Conservation (phyloP, 108 stramenopile genomes). For the Seminavis robusta region DNA sequence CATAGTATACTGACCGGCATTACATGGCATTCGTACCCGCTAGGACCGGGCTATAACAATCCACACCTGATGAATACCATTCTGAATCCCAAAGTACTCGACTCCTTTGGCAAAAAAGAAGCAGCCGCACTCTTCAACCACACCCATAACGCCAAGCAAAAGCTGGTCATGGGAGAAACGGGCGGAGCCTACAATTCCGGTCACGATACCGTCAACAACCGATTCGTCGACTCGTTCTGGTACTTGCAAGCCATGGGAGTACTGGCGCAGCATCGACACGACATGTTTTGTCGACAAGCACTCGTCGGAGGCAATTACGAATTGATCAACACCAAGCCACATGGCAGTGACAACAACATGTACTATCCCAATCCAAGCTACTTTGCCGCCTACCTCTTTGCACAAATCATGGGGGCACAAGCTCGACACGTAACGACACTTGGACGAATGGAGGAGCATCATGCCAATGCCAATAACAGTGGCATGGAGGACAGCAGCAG, state of each 20-base stretch:
- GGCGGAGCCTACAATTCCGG: constrained; percentile 8
- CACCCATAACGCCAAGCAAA: not conserved
- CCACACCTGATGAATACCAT: not conserved
- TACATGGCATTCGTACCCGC: constrained; percentile 2
- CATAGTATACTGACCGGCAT: not conserved
- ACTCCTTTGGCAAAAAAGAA: not conserved
- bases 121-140: not conserved
- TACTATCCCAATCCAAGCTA: constrained; percentile 7
- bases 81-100: not conserved
- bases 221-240: constrained; percentile 3
- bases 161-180: constrained; percentile 5
- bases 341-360: not conserved
- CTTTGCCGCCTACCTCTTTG: constrained; percentile 1
- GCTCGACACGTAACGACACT: too few relatives aligned
- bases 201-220: not conserved
- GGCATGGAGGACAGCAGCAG: too few relatives aligned
- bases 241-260: constrained; percentile 1
- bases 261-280: not conserved
- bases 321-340: too few relatives aligned
- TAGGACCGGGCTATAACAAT: not conserved
- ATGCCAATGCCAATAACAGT: too few relatives aligned
- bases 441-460: too few relatives aligned
- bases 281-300: constrained; percentile 11
- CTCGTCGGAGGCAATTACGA: constrained; percentile 5
- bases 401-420: constrained; percentile 3